Evolutionary conservation across 192 early-diverging fungal species (phyloP), one percentile per base, ranked within the genome.

Genomic region (Geranomyces michiganensis): DNA sequence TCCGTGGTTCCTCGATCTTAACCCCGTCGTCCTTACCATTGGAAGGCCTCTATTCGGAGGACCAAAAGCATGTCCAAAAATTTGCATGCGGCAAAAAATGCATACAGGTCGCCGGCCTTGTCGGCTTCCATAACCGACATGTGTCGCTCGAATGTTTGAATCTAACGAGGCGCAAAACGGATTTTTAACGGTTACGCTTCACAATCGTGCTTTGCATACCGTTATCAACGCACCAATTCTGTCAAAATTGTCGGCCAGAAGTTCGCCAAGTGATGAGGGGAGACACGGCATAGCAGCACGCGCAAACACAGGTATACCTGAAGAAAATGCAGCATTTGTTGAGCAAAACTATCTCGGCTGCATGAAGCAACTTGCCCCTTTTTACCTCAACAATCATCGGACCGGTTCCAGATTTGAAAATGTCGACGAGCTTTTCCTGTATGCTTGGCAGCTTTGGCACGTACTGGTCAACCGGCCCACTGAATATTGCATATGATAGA

Each of bases 221-320:
- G 19, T 14, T 55, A 14, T 63, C 29, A 7, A 58, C 79, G 76
- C 79, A 93, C 92, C 63, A 95, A 79, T 73, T 97, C 95, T 1
- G 93, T 93, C 6, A 97, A 76, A 7, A 97, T 81, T 31, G 94
- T 90, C 0, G 95, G 95, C 93, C 93, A 95, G 72, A 97, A 92
- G 70, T 92, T 94, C 41, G 92, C 81, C 70, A 97, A 82, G 72
- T 93, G 93, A 67, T 91, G 85, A 24, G 87, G 85, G 9, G 92
- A 91, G 45, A 97, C 80, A 17, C 94, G 84, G 46, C 90, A 88
- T 22, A 97, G 75, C 15, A 97, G 69, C 14, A 94, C 86, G 31
- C 95, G 86, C 26, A 97, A 71, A 67, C 91, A 95, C 9, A 94
- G 66, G 67, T 93, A 95, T 21, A 93, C 91, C 75, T 71, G 17